A percentile compares a stretch with the other conserved stretches of the same genome.
phyloP scores from a whole-genome alignment of 2,329 filamentous ascomycete genomes.

The Fonsecaea multimorphosa region DNA sequence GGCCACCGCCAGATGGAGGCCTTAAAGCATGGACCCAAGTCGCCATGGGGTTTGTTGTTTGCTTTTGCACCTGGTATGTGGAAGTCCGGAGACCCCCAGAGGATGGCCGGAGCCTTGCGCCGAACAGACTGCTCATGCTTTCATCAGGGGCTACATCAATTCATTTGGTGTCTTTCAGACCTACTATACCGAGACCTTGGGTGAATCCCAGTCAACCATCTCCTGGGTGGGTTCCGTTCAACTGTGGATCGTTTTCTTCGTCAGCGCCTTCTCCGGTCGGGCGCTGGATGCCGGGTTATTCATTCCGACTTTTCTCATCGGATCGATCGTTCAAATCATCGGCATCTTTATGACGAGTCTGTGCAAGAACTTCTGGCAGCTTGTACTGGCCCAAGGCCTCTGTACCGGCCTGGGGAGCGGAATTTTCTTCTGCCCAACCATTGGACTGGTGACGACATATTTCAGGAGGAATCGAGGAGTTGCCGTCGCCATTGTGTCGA shows the following conservation, averaged over 20 bases:
- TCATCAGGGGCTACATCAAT: slow-evolving; percentile 51
- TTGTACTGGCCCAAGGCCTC: slow-evolving; percentile 60
- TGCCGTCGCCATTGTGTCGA: slow-evolving; percentile 65
- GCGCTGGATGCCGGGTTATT: slow-evolving; percentile 61
- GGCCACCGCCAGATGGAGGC: slow-evolving; percentile 45
- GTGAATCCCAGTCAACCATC: slow-evolving; percentile 54
- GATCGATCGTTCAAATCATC: slow-evolving; percentile 53
- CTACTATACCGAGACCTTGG: slow-evolving; percentile 55
- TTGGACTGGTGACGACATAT: slow-evolving; percentile 65
- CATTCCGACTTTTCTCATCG: slow-evolving; percentile 51
- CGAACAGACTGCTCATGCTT: slow-evolving; percentile 1
- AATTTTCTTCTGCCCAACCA: slow-evolving; percentile 60
- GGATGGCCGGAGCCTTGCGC: not conserved
- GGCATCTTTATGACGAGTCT: slow-evolving; percentile 60
- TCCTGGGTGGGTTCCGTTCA: slow-evolving; percentile 61
- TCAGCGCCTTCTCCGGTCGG: slow-evolving; percentile 59
- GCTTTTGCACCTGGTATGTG: slow-evolving; percentile 61
- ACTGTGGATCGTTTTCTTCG: slow-evolving; percentile 57
- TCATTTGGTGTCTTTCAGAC: slow-evolving; percentile 65
- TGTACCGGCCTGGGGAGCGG: slow-evolving; percentile 64
- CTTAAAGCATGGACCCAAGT: slow-evolving; percentile 63
- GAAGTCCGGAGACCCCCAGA: not conserved
- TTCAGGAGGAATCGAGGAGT: slow-evolving; percentile 65
- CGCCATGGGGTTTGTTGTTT: slow-evolving; percentile 58
- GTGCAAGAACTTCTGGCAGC: slow-evolving; percentile 57